Evolutionary conservation across 2,329 filamentous ascomycete species (phyloP).

Genomic region (Aspergillus ustus): DNA sequence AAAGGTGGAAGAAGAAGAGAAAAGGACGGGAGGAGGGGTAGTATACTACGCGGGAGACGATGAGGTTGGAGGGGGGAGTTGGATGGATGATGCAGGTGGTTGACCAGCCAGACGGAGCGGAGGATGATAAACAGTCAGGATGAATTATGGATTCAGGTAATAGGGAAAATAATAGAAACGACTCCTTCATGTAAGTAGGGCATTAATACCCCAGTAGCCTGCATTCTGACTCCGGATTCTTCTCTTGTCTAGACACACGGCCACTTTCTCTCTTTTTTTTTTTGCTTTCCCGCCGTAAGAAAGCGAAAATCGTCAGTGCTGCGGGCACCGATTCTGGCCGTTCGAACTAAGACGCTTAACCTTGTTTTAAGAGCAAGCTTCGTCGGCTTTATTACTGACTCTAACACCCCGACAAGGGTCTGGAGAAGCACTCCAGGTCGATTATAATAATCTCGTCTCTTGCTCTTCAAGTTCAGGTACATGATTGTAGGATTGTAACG

Average conservation of each 20-base stretch:
- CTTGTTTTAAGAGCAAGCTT: background rate
- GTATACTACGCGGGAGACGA: conserved; percentile 1
- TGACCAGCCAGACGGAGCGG: conserved; percentile 14
- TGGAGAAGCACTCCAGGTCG: background rate
- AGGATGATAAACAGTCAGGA: conserved; percentile 13
- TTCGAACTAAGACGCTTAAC: background rate
- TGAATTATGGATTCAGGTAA: conserved; percentile 17
- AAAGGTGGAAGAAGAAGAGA: conserved; percentile 10
- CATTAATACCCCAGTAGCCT: conserved; percentile 10
- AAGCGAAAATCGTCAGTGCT: conserved; percentile 17
- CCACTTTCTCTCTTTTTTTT: conserved; percentile 20
- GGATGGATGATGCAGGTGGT: conserved; percentile 14
- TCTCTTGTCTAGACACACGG: conserved; percentile 16
- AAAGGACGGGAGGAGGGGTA: conserved; percentile 1
- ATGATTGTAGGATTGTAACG: background rate
- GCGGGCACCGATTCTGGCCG: background rate
- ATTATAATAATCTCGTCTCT: background rate
- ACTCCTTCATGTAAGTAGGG: conserved; percentile 6
- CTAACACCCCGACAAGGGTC: background rate
- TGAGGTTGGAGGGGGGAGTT: conserved; percentile 1
- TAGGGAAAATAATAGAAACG: conserved; percentile 11
- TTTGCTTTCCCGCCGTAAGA: conserved; percentile 28
- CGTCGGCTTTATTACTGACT: background rate
- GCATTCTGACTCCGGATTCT: conserved; percentile 10
- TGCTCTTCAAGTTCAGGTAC: background rate